Conservation (phyloP, 345 rosid genomes). For the Heritiera littoralis region DNA sequence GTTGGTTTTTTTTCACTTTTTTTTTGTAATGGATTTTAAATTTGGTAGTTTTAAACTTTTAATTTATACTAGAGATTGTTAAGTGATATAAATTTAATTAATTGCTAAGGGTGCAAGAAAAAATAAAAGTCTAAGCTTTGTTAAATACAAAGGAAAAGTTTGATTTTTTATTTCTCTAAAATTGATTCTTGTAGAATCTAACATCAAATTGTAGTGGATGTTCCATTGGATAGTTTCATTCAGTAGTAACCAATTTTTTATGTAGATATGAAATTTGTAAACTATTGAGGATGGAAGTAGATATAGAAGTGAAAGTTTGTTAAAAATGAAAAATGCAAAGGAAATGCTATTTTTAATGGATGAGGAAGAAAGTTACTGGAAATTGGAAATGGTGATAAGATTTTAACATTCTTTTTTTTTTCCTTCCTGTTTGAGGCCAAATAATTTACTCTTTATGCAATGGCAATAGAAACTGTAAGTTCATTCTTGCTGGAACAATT, state of each 20-base stretch:
- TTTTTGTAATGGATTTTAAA: not conserved
- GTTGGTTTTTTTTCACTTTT: not conserved
- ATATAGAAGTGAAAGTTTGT: not conserved
- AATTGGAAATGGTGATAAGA: not conserved
- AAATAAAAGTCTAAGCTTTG: not conserved
- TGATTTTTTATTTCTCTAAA: not conserved
- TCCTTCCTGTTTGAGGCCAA: not conserved
- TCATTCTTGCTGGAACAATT: not conserved
- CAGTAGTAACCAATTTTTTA: not conserved
- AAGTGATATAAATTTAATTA: not conserved
- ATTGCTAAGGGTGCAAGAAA: not conserved
- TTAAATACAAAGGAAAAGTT: not conserved
- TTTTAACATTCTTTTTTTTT: not conserved
- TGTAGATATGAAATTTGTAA: not conserved
- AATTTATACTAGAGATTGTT: not conserved
- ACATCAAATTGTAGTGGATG: not conserved
- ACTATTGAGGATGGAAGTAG: not conserved
- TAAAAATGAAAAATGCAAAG: not conserved
- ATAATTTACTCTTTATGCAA: not conserved
- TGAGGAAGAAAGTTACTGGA: not conserved
- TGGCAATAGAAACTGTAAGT: not conserved
- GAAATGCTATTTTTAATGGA: not conserved
- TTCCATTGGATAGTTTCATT: slow-evolving; percentile 11
- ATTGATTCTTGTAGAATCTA: not conserved
- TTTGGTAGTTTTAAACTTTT: not conserved